Evolutionary conservation across 2,329 filamentous ascomycete species (phyloP), one percentile per base, ranked within the genome.

Genomic region (Claviceps sp.): DNA sequence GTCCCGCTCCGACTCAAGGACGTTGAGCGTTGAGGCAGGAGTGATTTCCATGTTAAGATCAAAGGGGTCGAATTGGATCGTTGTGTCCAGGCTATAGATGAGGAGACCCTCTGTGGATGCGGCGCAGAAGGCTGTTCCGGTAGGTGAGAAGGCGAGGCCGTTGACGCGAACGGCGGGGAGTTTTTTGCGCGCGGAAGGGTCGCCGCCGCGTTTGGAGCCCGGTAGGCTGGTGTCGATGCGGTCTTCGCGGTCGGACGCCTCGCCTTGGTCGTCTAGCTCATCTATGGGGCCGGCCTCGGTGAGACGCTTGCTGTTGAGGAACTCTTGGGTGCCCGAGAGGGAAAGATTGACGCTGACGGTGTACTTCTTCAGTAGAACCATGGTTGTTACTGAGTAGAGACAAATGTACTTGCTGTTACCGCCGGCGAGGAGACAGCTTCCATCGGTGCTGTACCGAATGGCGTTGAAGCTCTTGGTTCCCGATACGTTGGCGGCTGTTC

Each of bases 331-430:
- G 47, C 93, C 93, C 20, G 95, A 90, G 2, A 98, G 74, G 1
- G 90, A 95, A n/a, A 96, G 74, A 67, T 98, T 98, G 62, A 95
- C 81, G 60, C 88, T 95, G 61, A 97, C 90, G 1, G 91, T 96
- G 64, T 86, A 98, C 65, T 96, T 96, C 67, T 94, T 95, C 52
- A 97, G 74, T 11, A 98, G 72, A 0, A 93, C 88, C 66, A 93
- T 89, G 0, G 91, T 95, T 53, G 83, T 82, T 37, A 95, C 88
- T n/a, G 94, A 91, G 70, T 98, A 98, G 53, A 98, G 69, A 65
- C 93, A 97, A 50, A 98, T 96, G 67, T 95, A 96, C 71, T 98
- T 98, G 82, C 89, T 96, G 74, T 93, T 95, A 37, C 93, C 93
- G 47, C 82, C 90, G 1, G 91, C 93, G 42, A 98, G 74, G 11